Evolutionary conservation across 1,284 basidiomycete species (phyloP).

Genomic region (Porogramme epimiltina): DNA sequence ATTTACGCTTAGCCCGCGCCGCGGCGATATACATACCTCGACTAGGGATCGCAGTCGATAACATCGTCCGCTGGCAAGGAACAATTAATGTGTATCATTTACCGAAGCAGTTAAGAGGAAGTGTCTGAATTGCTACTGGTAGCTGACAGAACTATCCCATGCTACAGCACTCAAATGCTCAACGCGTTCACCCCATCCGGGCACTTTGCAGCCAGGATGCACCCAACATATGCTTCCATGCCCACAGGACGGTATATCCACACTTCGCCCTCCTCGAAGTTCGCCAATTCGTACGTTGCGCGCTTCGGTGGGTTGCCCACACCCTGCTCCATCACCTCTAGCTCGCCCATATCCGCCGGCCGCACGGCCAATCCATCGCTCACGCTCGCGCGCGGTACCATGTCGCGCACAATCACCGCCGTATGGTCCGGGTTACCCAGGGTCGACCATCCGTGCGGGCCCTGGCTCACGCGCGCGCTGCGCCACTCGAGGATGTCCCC

Average conservation of each 20-base stretch:
- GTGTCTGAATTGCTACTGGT: no score
- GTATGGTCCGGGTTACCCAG: slow-evolving; percentile 41
- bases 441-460: slow-evolving; percentile 20
- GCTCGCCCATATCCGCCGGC: slow-evolving; percentile 30
- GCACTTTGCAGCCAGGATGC: slow-evolving; percentile 24
- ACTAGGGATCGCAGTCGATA: no score
- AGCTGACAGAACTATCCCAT: no score
- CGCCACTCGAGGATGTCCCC: slow-evolving; percentile 63
- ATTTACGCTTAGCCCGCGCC: not conserved
- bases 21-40: not conserved
- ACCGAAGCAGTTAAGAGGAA: no score
- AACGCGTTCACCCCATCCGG: slow-evolving; percentile 24
- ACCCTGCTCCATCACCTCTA: slow-evolving; percentile 41
- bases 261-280: slow-evolving; percentile 38
- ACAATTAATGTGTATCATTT: no score
- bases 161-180: slow-evolving; percentile 4
- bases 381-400: slow-evolving; percentile 26
- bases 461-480: slow-evolving; percentile 38
- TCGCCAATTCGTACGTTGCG: slow-evolving; percentile 32
- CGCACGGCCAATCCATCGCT: slow-evolving; percentile 26
- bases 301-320: slow-evolving; percentile 31
- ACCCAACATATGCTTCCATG: slow-evolving; percentile 37
- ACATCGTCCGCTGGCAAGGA: no score
- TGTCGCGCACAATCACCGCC: slow-evolving; percentile 36
- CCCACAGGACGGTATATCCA: slow-evolving; percentile 43